Percentiles rank a stretch among this genome's conserved stretches.
phyloP scores from a whole-genome alignment of 139 green algal genomes.

The Chlorella vulgaris region DNA sequence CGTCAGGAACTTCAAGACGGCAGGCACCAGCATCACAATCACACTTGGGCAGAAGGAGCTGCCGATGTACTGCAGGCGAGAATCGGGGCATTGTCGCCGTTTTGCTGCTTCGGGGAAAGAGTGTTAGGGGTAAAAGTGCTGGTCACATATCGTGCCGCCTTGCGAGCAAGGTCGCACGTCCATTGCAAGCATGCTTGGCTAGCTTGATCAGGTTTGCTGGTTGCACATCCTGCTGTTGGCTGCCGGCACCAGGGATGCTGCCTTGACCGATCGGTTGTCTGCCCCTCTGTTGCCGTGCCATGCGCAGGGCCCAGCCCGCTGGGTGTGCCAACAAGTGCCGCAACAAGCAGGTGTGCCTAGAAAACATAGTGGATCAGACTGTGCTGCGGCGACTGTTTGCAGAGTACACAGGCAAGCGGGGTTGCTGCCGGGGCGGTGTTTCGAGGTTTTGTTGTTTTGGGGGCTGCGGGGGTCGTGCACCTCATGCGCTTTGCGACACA shows the following conservation, averaged over 20 bases:
- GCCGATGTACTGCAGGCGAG: constrained; percentile 33
- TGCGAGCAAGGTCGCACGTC: too few species aligned
- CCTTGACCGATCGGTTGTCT: background rate
- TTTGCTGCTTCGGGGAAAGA: too few species aligned
- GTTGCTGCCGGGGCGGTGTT: background rate
- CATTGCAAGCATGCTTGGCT: background rate
- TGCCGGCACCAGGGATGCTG: background rate
- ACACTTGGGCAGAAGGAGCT: constrained; percentile 32
- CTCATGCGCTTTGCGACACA: too few species aligned
- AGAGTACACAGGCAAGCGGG: constrained; percentile 11
- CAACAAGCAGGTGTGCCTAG: constrained; percentile 30
- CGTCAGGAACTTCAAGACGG: constrained; percentile 32
- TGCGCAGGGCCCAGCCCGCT: constrained; percentile 6
- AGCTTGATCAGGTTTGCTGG: too few species aligned
- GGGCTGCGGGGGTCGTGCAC: background rate
- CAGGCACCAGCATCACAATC: constrained; percentile 15
- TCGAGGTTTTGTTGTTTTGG: background rate
- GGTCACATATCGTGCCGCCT: too few species aligned
- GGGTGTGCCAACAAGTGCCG: constrained; percentile 22
- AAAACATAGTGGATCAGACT: background rate
- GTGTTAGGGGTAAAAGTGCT: too few species aligned
- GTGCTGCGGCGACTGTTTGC: constrained; percentile 1
- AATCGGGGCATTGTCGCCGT: background rate
- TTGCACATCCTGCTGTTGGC: too few species aligned
- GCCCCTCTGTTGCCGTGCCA: background rate